Evolutionary conservation across 495 filamentous ascomycete species (phyloP), one percentile per base, ranked within the genome.

Genomic region (Penicillium macrosclerotiorum): DNA sequence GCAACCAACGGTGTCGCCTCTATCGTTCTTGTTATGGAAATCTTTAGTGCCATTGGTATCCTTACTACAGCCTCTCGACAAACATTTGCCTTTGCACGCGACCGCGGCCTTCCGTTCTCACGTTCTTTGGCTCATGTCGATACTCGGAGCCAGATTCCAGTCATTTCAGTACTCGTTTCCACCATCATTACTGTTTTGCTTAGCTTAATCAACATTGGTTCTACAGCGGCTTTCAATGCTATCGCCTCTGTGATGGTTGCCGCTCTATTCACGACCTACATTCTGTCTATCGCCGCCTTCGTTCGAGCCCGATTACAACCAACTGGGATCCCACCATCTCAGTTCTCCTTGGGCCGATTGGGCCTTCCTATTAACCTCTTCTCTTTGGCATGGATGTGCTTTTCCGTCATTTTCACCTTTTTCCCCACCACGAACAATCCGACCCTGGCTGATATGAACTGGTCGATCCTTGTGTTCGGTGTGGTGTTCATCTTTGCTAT

Each of bases 1-100:
- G 68, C 54, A 7, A 57, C 60, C 4, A 68, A 60, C 25, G 64
- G 60, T 8, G 45, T 76, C 4, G 65, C 68, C 11, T 57, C 62
- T 11, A 62, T 71, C 12, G 68, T 75, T 17, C 56, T 73, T 1
- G 47, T 72, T 18, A 51, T 74, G 30, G 63, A 68, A 29, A 63
- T 70, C 29, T 68, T 65, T 49, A 68, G 67, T 46, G 68, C 57
- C 38, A 64, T 74, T 19, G 57, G 62, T 27, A 53, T 68, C 33
- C 50, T 71, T 3, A 71, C 72, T 1, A 67, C 72, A 1, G 63
- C 67, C 12, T 73, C 71, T 4, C 59, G 75, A n/a, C 59, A 76
- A 42, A 62, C 72, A 12, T 78, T 66, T 32, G 68, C 75, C 5
- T 78, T 79, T 51, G 75, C 75, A n/a, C 67, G 75, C 5, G 75